Conservation (phyloP, 352 stramenopile species). For the Globisporangium carolinianum region DNA sequence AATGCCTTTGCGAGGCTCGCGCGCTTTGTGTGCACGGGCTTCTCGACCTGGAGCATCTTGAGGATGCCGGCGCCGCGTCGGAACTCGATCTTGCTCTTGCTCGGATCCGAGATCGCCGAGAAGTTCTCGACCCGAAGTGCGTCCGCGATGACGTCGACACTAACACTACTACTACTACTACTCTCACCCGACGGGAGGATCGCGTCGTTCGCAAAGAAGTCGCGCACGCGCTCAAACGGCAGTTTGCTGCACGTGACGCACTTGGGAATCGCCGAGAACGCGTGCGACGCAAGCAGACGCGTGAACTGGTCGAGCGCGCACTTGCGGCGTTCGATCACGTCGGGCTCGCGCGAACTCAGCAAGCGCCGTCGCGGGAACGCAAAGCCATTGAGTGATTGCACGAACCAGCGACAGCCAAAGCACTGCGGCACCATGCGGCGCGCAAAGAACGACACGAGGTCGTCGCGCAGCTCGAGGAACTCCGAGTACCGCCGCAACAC, state of each 20-base stretch:
- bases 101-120: constrained; percentile 53
- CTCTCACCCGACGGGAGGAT: constrained; percentile 9
- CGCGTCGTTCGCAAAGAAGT: constrained; percentile 52
- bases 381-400: constrained; percentile 48
- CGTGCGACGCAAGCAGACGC: constrained; percentile 49
- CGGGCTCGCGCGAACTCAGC: constrained; percentile 30
- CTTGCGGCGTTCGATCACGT: constrained; percentile 45
- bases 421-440: constrained; percentile 36
- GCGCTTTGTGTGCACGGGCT: constrained; percentile 40
- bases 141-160: constrained; percentile 20
- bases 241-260: constrained; percentile 49
- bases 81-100: constrained; percentile 78
- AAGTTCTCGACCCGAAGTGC: constrained; percentile 38
- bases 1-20: constrained; percentile 9
- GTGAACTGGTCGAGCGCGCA: constrained; percentile 47
- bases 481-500: constrained; percentile 68
- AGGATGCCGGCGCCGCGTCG: constrained; percentile 46
- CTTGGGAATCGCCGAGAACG: constrained; percentile 72
- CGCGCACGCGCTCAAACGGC: constrained; percentile 50
- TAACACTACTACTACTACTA: constrained; percentile 1
- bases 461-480: constrained; percentile 48
- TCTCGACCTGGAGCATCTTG: constrained; percentile 62
- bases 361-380: constrained; percentile 58
- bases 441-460: constrained; percentile 48
- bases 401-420: constrained; percentile 73